Conservation (phyloP, 352 stramenopile species). For the Globisporangium perplexum region DNA sequence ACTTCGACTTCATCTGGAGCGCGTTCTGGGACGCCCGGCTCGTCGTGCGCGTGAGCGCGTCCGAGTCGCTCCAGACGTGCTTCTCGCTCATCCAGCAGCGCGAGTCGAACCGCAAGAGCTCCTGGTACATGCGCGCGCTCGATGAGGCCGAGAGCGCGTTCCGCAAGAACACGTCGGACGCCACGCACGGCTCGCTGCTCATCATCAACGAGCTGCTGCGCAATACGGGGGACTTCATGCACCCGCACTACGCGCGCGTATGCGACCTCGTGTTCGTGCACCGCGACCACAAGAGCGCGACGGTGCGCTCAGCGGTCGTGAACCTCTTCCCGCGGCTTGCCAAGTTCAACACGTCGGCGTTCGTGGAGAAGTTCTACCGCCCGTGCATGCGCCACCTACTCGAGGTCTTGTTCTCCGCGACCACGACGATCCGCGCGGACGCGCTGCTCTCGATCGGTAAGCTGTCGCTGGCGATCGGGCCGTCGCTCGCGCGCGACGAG, state of each 20-base stretch:
- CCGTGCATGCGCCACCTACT: constrained; percentile 81
- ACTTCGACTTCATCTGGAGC: constrained; percentile 89
- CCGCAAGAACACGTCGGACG: constrained; percentile 67
- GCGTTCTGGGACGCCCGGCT: constrained; percentile 83
- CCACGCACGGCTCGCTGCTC: constrained; percentile 74
- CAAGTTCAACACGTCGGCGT: constrained; percentile 87
- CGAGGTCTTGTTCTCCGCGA: constrained; percentile 76
- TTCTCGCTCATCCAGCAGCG: constrained; percentile 86
- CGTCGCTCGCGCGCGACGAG: constrained; percentile 68
- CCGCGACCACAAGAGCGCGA: constrained; percentile 73
- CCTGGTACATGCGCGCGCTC: constrained; percentile 73
- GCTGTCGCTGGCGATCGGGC: constrained; percentile 74
- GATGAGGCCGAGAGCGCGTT: constrained; percentile 75
- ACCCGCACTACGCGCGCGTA: constrained; percentile 70
- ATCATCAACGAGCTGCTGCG: constrained; percentile 85
- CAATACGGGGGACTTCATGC: constrained; percentile 88
- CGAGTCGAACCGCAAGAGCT: constrained; percentile 82
- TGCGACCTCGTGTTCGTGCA: constrained; percentile 72
- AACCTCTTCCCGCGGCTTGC: constrained; percentile 78
- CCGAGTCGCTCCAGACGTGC: constrained; percentile 78
- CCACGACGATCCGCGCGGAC: constrained; percentile 69
- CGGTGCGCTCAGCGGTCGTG: constrained; percentile 79
- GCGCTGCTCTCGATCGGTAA: constrained; percentile 83
- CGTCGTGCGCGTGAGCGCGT: constrained; percentile 72
- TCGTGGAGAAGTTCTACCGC: constrained; percentile 80